These are phyloP conservation scores for Globisporangium acanthophoron DNA, from an alignment of 352 stramenopile genomes.

Conservation along the genomic window DNA sequence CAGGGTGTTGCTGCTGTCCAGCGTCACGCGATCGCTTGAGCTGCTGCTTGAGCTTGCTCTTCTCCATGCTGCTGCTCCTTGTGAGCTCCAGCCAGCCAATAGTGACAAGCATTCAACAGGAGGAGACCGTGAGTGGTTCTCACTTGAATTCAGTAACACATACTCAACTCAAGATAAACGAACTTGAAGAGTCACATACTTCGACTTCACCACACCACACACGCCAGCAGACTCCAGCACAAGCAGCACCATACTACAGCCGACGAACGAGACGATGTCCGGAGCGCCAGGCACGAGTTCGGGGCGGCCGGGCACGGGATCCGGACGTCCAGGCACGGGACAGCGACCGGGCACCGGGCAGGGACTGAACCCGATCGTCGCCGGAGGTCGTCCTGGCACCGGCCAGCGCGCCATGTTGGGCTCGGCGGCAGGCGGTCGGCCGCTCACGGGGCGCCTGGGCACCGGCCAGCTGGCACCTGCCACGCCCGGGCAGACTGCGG, in stretches of 20 bases:
- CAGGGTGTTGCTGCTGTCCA: neutral
- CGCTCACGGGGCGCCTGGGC: constrained; percentile 49
- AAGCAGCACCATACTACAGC: neutral
- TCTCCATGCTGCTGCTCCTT: constrained; percentile 21
- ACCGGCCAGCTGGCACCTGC: constrained; percentile 52
- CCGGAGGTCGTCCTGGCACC: constrained; percentile 37
- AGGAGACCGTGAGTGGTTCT: neutral
- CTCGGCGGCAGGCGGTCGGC: constrained; percentile 42
- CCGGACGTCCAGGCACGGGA: constrained; percentile 32
- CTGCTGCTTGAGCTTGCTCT: constrained; percentile 38
- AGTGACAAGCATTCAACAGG: neutral
- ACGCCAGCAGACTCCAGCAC: neutral
- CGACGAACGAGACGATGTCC: constrained; percentile 15
- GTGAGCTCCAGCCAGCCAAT: neutral
- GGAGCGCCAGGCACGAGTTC: constrained; percentile 46
- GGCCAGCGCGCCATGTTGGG: constrained; percentile 41
- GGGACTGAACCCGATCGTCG: constrained; percentile 51
- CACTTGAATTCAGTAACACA: too few relatives aligned
- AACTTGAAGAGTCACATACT: neutral
- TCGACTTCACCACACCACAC: neutral
- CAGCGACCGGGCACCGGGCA: constrained; percentile 54
- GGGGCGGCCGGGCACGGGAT: constrained; percentile 47
- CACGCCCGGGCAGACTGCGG: constrained; percentile 60
- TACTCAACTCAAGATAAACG: neutral
- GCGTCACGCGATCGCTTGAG: constrained; percentile 16